Percentiles rank a stretch among this genome's conserved stretches.
Conservation (phyloP, 2,329 filamentous ascomycete species). For the Penicillium corylophilum region DNA sequence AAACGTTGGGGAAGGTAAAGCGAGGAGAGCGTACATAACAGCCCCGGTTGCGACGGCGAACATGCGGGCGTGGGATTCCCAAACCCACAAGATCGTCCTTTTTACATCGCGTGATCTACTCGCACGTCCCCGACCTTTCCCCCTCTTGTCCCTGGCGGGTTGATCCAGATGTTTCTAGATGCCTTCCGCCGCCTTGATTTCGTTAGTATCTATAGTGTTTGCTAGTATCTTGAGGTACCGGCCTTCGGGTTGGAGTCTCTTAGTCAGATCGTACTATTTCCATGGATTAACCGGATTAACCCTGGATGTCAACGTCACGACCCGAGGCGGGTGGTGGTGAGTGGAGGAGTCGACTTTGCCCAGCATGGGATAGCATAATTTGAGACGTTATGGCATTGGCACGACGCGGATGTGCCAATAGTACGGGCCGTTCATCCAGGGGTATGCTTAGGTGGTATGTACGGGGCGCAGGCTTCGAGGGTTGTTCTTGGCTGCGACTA, state of each 20-base stretch:
- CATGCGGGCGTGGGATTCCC: slow-evolving; percentile 8
- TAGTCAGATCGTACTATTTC: not conserved
- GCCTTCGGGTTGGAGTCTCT: too few species aligned
- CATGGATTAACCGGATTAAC: not conserved
- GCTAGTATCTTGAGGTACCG: too few species aligned
- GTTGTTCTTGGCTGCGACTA: slow-evolving; percentile 25
- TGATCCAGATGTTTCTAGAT: not conserved
- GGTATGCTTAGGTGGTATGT: not conserved
- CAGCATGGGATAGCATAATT: not conserved
- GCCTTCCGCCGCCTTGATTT: too few species aligned
- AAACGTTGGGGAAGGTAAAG: slow-evolving; percentile 16
- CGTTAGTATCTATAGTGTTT: not conserved
- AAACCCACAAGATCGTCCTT: slow-evolving; percentile 8
- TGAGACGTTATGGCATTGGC: not conserved
- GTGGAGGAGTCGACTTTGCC: slow-evolving; percentile 1
- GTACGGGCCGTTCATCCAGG: not conserved
- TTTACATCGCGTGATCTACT: slow-evolving; percentile 19
- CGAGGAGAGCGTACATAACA: slow-evolving; percentile 17
- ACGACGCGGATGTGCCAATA: not conserved
- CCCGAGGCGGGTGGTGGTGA: slow-evolving; percentile 5
- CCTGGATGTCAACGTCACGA: slow-evolving; percentile 17
- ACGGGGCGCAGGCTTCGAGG: slow-evolving; percentile 7
- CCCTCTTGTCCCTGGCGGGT: slow-evolving; percentile 20
- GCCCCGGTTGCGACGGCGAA: slow-evolving; percentile 16
- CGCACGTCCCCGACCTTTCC: slow-evolving; percentile 12